phyloP scores from a whole-genome alignment of 2,329 filamentous ascomycete genomes.

The Orbilia blumenaviensis region DNA sequence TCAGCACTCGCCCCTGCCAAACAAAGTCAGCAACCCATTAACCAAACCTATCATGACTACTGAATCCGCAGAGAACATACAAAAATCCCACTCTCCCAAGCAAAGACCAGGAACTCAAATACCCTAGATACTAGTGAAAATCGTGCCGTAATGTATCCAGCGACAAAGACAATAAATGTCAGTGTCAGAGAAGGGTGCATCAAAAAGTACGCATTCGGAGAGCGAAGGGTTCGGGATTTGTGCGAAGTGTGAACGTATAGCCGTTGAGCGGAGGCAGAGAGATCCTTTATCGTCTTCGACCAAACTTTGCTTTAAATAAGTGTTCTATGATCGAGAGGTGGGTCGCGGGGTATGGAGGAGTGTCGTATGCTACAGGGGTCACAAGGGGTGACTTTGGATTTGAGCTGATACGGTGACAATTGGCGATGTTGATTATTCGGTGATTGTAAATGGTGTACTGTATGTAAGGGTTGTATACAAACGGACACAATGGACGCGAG shows the following conservation, averaged over 20 bases:
- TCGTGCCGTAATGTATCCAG: constrained; percentile 98
- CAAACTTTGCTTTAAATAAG: neutral
- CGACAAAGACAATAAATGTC: constrained; percentile 77
- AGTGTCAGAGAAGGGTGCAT: constrained; percentile 52
- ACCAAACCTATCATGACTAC: neutral
- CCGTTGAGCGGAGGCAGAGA: neutral
- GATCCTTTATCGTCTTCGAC: neutral
- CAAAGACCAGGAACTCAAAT: constrained; percentile 96
- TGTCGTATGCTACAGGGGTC: neutral
- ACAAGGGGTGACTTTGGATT: neutral
- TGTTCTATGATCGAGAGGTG: neutral
- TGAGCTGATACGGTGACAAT: neutral
- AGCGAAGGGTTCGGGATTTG: neutral
- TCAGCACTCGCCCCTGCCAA: constrained; percentile 78
- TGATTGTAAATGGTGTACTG: neutral
- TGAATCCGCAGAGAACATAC: constrained; percentile 65
- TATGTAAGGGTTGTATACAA: constrained; percentile 35
- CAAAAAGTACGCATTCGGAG: constrained; percentile 45
- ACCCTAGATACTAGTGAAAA: constrained; percentile 97
- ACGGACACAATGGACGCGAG: constrained; percentile 4
- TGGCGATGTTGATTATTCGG: neutral
- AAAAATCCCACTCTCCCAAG: constrained; percentile 98
- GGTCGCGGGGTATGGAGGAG: constrained; percentile 8
- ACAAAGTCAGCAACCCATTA: constrained; percentile 40
- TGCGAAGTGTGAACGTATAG: neutral